A percentile compares a stretch with the other conserved stretches of the same genome.
Conservation (phyloP, 805 yeast species). For the Candida dajiaensis region DNA sequence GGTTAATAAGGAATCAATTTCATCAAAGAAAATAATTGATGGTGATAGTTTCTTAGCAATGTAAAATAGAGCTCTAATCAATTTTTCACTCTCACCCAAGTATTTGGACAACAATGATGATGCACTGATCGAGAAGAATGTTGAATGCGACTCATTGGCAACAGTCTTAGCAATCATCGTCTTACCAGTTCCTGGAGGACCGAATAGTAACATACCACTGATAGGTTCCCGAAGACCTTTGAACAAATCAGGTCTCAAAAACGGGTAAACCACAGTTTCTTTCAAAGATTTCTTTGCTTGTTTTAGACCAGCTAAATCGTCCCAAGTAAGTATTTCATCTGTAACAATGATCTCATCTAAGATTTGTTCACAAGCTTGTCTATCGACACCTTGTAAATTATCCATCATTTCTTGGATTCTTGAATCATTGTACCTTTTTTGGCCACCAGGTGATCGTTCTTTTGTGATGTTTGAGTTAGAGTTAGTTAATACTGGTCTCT, state of each 20-base stretch:
- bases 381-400: constrained; percentile 63
- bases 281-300: constrained; percentile 84
- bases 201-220: constrained; percentile 91
- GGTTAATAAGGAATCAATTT: constrained; percentile 85
- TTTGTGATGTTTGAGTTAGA: neutral
- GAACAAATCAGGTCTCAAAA: constrained; percentile 87
- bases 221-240: constrained; percentile 91
- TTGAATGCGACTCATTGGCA: constrained; percentile 89
- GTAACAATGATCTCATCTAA: constrained; percentile 81
- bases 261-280: constrained; percentile 95
- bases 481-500: neutral
- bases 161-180: constrained; percentile 97
- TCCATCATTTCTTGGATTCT: constrained; percentile 26
- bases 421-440: constrained; percentile 16
- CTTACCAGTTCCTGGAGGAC: constrained; percentile 99
- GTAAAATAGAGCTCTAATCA: constrained; percentile 82
- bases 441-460: neutral
- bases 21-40: constrained; percentile 91
- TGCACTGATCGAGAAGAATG: constrained; percentile 88
- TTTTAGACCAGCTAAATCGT: constrained; percentile 88
- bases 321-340: constrained; percentile 93
- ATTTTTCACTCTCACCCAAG: constrained; percentile 89
- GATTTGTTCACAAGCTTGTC: constrained; percentile 72
- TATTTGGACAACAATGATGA: constrained; percentile 84
- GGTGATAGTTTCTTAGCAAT: constrained; percentile 86